These are phyloP conservation scores for Lasiosphaeriaceae sp. DNA, from an alignment of 495 filamentous ascomycete genomes.

Conservation along the genomic window DNA sequence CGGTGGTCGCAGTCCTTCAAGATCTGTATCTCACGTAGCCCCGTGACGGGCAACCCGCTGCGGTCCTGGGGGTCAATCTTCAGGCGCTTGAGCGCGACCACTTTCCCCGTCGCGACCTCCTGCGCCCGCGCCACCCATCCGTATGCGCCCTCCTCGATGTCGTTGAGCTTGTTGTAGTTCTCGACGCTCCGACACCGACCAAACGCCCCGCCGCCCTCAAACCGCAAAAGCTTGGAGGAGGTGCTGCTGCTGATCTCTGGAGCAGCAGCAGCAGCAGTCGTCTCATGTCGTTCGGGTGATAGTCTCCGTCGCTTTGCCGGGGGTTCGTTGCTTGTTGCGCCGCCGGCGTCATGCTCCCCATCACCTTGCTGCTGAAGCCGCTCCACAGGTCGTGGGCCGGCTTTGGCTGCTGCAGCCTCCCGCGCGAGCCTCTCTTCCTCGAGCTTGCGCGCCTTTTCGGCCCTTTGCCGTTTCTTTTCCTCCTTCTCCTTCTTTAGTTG, in stretches of 20 bases:
- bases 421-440: conserved; percentile 49
- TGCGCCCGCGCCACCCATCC: conserved; percentile 87
- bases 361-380: conserved; percentile 12
- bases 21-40: conserved; percentile 76
- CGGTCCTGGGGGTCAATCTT: conserved; percentile 78
- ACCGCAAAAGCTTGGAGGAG: conserved; percentile 58
- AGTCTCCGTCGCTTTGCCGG: conserved; percentile 56
- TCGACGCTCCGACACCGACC: conserved; percentile 75
- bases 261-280: conserved; percentile 3
- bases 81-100: conserved; percentile 91
- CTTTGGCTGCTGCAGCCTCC: conserved; percentile 32
- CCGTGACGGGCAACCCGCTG: conserved; percentile 89
- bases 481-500: conserved; percentile 83
- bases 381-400: too few relatives aligned
- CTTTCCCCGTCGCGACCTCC: conserved; percentile 73
- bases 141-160: conserved; percentile 96
- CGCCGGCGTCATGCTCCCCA: conserved; percentile 16
- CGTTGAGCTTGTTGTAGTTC: conserved; percentile 87
- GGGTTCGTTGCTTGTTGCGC: conserved; percentile 34
- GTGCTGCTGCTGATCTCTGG: conserved; percentile 9
- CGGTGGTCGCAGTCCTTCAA: conserved; percentile 55
- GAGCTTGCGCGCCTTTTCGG: conserved; percentile 73
- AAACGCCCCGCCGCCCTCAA: conserved; percentile 61
- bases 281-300: conserved; percentile 35
- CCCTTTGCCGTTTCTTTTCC: conserved; percentile 79